Conservation (phyloP, 305 asterid species). For the Solanum aculeatissimum region DNA sequence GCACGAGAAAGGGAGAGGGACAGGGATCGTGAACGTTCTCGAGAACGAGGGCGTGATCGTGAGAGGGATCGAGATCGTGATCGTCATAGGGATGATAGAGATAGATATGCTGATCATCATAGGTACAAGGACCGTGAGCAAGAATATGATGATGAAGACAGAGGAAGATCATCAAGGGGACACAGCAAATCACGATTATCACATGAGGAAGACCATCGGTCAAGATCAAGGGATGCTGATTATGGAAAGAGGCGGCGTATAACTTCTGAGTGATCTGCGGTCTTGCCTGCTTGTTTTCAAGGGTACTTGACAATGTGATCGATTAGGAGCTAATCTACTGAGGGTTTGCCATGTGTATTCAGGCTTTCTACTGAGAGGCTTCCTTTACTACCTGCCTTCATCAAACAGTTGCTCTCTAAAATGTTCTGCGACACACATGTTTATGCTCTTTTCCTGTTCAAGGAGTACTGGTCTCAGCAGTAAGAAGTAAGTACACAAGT, state of each 20-base stretch:
- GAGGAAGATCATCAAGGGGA: conserved; percentile 62
- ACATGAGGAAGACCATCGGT: conserved; percentile 50
- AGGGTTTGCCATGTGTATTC: conserved; percentile 17
- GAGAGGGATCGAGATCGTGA: conserved; percentile 30
- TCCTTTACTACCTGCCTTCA: conserved; percentile 10
- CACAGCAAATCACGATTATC: conserved; percentile 47
- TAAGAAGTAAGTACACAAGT: conserved; percentile 34
- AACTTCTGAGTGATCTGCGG: conserved; percentile 37
- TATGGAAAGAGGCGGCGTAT: conserved; percentile 60
- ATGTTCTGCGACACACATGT: conserved; percentile 9
- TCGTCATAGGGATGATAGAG: conserved; percentile 52
- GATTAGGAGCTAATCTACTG: conserved; percentile 14
- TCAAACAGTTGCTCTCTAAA: conserved; percentile 7
- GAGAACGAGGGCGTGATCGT: conserved; percentile 38
- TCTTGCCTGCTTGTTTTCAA: background rate
- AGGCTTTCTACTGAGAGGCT: conserved; percentile 15
- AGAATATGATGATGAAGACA: conserved; percentile 55
- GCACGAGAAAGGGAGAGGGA: conserved; percentile 55
- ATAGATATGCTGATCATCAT: conserved; percentile 46
- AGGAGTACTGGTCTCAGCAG: conserved; percentile 23
- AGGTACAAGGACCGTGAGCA: conserved; percentile 46
- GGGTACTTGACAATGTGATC: conserved; percentile 9
- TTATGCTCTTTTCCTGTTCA: conserved; percentile 8
- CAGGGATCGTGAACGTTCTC: conserved; percentile 26
- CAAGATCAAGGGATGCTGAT: conserved; percentile 68